Evolutionary conservation across 192 early-diverging fungal species (phyloP), one percentile per base, ranked within the genome.

Genomic region (Mortierella hygrophila): DNA sequence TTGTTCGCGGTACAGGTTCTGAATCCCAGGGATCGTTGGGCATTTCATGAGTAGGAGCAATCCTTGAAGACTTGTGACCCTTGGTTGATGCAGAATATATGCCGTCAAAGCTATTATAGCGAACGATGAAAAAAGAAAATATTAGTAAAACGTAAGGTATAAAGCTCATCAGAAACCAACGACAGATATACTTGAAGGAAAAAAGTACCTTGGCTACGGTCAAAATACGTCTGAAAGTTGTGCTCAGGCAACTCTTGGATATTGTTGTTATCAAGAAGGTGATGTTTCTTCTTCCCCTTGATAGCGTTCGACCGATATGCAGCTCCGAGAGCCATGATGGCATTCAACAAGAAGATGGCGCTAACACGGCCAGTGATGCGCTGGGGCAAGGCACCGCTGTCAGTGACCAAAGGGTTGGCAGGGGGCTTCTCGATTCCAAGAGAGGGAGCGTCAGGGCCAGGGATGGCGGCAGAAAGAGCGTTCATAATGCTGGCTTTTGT

Each of bases 301-400:
- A 86, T 81, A 3, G 84, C 84, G 26, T 86, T 78, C 37, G 84
- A 80, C 4, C 84, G 75, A 63, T 86, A 86, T 11, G 84, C 79
- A 3, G 84, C 84, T 32, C 84, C 84, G 23, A 86, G 63, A 18
- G 84, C 84, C 74, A 86, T 77, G 49, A 86, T 86, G 26, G 84
- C 84, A 49, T 86, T 86, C 23, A 86, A 49, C 16, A 86, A 40
- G 42, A 86, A 86, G 0, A 86, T 68, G 26, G 84, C 84, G 38
- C 84, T 86, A 15, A 86, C 84, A 21, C 79, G 84, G 1, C 84
- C 84, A n/a, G 84, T 81, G 37, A 86, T 86, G 15, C 84, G 69
- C 21, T 81, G 78, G 5, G 84, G 84, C 41, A 86, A 41, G 1
- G 57, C 29, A 9, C 49, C 49, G 44, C 46, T 72, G 16, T 78